phyloP scores from a whole-genome alignment of 2,329 filamentous ascomycete genomes.

The Huntiella abstrusa region DNA sequence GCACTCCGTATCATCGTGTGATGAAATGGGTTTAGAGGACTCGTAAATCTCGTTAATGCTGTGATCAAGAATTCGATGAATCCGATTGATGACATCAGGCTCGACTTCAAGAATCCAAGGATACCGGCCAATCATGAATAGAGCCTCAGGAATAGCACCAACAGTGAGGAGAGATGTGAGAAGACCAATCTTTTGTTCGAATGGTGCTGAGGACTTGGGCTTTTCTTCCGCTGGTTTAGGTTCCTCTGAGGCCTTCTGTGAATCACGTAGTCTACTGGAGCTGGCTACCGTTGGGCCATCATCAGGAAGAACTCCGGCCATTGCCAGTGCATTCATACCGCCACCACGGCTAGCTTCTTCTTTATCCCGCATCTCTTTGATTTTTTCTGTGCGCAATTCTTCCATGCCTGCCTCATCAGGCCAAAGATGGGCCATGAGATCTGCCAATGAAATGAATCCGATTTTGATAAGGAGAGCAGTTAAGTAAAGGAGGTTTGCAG shows the following conservation, averaged over 20 bases:
- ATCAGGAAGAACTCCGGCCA: constrained; percentile 71
- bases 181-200: constrained; percentile 74
- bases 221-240: constrained; percentile 25
- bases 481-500: constrained; percentile 82
- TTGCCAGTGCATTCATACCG: constrained; percentile 64
- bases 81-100: constrained; percentile 57
- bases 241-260: constrained; percentile 6
- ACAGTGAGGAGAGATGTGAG: constrained; percentile 75
- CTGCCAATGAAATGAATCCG: constrained; percentile 80
- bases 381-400: constrained; percentile 45
- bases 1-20: background rate
- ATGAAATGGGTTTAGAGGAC: constrained; percentile 2
- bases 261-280: constrained; percentile 27
- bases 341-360: constrained; percentile 52
- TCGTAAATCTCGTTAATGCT: constrained; percentile 56
- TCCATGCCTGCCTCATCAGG: constrained; percentile 73
- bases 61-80: constrained; percentile 72
- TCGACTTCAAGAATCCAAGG: constrained; percentile 81
- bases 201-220: constrained; percentile 45
- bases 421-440: constrained; percentile 84
- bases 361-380: constrained; percentile 60
- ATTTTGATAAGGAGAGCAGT: constrained; percentile 89
- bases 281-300: constrained; percentile 39
- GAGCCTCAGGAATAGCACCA: constrained; percentile 76
- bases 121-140: constrained; percentile 82